A percentile compares a stretch with the other conserved stretches of the same genome.
Conservation (phyloP, 371 early-diverging fungal genomes). For the Apophysomyces sp. region DNA sequence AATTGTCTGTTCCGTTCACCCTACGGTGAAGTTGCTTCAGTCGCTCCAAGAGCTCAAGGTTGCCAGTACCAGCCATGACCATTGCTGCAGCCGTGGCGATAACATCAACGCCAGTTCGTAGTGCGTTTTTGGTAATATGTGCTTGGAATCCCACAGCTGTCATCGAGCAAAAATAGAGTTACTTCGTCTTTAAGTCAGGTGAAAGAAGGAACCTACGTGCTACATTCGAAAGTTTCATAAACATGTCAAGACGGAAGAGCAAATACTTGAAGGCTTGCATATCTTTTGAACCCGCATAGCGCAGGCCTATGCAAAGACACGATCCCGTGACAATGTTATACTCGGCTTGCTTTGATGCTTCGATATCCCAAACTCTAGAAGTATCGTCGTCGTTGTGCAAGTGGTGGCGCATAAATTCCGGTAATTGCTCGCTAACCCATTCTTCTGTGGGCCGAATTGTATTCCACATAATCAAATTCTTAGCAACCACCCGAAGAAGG, state of each 20-base stretch:
- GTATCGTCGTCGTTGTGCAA: not conserved
- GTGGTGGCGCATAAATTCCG: constrained; percentile 49
- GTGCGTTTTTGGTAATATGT: constrained; percentile 51
- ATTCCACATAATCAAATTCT: constrained; percentile 76
- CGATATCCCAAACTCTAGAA: constrained; percentile 27
- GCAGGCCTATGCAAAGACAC: constrained; percentile 76
- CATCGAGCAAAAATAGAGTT: not conserved
- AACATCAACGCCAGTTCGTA: constrained; percentile 67
- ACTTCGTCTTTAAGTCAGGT: constrained; percentile 4
- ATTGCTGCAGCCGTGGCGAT: constrained; percentile 63
- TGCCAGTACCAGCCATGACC: constrained; percentile 85
- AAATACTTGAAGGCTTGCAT: constrained; percentile 50
- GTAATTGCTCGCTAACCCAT: constrained; percentile 74
- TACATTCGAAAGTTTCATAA: constrained; percentile 33
- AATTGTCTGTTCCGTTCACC: constrained; percentile 39
- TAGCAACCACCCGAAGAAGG: constrained; percentile 64
- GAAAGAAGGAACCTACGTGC: constrained; percentile 31
- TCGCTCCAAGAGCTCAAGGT: constrained; percentile 55
- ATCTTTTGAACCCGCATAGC: constrained; percentile 78
- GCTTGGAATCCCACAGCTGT: constrained; percentile 52
- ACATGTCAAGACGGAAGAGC: constrained; percentile 48
- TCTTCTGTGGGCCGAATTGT: constrained; percentile 44
- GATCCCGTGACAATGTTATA: constrained; percentile 75
- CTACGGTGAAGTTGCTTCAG: constrained; percentile 57
- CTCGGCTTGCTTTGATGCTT: constrained; percentile 54